These are phyloP conservation scores for Trichoderma sp. DNA, from an alignment of 2,329 filamentous ascomycete genomes.

Conservation along the genomic window DNA sequence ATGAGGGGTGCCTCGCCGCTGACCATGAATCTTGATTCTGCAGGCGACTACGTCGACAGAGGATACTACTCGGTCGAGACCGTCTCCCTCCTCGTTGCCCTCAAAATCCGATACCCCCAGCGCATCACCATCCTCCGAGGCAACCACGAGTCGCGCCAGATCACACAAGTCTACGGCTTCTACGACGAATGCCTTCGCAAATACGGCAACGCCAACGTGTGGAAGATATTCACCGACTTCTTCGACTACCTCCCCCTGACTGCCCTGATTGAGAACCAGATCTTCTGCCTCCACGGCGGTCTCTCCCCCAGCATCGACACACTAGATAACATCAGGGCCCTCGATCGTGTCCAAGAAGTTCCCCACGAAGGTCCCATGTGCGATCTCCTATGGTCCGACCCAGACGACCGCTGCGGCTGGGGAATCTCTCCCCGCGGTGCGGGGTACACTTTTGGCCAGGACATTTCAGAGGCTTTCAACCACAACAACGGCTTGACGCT, in stretches of 20 bases:
- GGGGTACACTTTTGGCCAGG: constrained; percentile 93
- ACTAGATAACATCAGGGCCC: constrained; percentile 88
- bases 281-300: constrained; percentile 97
- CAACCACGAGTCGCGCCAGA: constrained; percentile 98
- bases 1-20: constrained; percentile 1
- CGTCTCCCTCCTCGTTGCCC: constrained; percentile 89
- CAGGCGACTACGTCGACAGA: constrained; percentile 96
- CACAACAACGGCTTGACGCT: constrained; percentile 97
- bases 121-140: constrained; percentile 98
- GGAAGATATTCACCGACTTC: constrained; percentile 98
- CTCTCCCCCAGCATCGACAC: constrained; percentile 96
- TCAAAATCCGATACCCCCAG: constrained; percentile 97
- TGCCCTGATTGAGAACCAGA: constrained; percentile 97
- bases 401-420: constrained; percentile 95
- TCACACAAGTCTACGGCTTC: constrained; percentile 98
- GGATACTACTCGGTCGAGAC: constrained; percentile 99
- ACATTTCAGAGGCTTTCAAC: constrained; percentile 98
- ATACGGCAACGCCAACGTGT: constrained; percentile 98
- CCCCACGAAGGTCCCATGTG: constrained; percentile 98
- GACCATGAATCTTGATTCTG: not conserved
- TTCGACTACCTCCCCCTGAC: constrained; percentile 98
- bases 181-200: constrained; percentile 99
- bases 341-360: constrained; percentile 97
- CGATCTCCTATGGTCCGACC: constrained; percentile 96
- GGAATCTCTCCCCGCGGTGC: constrained; percentile 93